These are phyloP conservation scores for Colletotrichum gigasporum DNA, from an alignment of 2,329 filamentous ascomycete genomes.

Conservation along the genomic window DNA sequence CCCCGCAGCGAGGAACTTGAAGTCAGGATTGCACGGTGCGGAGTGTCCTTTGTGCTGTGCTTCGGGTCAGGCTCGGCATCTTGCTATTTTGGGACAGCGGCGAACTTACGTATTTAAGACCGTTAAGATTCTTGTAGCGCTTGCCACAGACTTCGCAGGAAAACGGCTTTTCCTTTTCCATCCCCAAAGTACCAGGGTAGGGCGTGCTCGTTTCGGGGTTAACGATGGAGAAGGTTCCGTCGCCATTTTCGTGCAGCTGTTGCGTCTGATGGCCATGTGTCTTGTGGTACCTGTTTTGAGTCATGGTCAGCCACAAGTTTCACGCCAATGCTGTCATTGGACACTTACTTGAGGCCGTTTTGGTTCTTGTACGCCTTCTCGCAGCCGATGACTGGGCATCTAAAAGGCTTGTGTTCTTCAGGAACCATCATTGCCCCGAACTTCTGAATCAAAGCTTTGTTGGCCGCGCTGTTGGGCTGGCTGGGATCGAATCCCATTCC, in stretches of 20 bases:
- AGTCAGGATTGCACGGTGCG: conserved; percentile 88
- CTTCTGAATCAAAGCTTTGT: conserved; percentile 64
- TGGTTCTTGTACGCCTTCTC: conserved; percentile 99
- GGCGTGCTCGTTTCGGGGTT: conserved; percentile 94
- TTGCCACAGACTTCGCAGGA: conserved; percentile 97
- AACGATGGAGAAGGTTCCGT: conserved; percentile 97
- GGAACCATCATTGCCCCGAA: conserved; percentile 72
- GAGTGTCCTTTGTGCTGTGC: conserved; percentile 80
- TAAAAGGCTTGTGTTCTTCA: conserved; percentile 97
- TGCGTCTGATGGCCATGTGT: conserved; percentile 96
- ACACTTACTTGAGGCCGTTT: conserved; percentile 89
- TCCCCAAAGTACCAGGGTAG: conserved; percentile 95
- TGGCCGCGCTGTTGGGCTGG: conserved; percentile 82
- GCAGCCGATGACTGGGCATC: conserved; percentile 96
- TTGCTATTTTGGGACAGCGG: neutral
- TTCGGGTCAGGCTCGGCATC: neutral
- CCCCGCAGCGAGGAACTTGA: conserved; percentile 58
- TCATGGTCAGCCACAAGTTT: conserved; percentile 20
- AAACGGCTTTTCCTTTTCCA: conserved; percentile 99
- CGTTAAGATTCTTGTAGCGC: conserved; percentile 98
- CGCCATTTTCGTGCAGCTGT: conserved; percentile 93
- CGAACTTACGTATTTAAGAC: conserved; percentile 85
- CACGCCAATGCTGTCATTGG: neutral
- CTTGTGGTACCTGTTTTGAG: conserved; percentile 68
- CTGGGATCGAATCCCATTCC: conserved; percentile 80